Conservation (phyloP, 352 stramenopile genomes). For the Phytophthora lateralis region DNA sequence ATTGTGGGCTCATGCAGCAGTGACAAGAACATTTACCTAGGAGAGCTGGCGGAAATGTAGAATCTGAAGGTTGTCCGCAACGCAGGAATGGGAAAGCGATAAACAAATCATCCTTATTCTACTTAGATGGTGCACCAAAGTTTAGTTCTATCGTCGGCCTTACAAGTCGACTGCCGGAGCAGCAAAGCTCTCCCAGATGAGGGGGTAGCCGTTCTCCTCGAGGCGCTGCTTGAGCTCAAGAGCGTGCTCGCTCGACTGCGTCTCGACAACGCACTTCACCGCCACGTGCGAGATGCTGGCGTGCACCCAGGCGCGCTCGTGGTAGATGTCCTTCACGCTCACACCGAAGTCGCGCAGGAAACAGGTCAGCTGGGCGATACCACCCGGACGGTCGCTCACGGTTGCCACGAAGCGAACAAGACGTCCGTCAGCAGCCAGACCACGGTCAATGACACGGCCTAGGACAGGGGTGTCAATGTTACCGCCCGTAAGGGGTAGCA, state of each 20-base stretch:
- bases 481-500: slow-evolving; percentile 96
- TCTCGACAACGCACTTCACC: slow-evolving; percentile 96
- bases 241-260: slow-evolving; percentile 93
- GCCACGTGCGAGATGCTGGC: slow-evolving; percentile 95
- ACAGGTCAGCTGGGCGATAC: slow-evolving; percentile 92
- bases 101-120: slow-evolving; percentile 39
- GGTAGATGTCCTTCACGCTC: slow-evolving; percentile 98
- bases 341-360: slow-evolving; percentile 90
- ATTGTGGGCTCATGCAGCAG: slow-evolving; percentile 87
- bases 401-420: slow-evolving; percentile 97
- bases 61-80: slow-evolving; percentile 1
- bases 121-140: slow-evolving; percentile 26
- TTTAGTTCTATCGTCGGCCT: slow-evolving; percentile 23
- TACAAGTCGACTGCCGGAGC: slow-evolving; percentile 37
- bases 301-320: slow-evolving; percentile 96
- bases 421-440: slow-evolving; percentile 95
- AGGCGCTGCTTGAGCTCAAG: slow-evolving; percentile 88
- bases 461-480: slow-evolving; percentile 98
- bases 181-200: slow-evolving; percentile 77
- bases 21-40: slow-evolving; percentile 89
- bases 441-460: slow-evolving; percentile 95
- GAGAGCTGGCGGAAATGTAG: slow-evolving; percentile 69
- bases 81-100: slow-evolving; percentile 17
- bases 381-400: slow-evolving; percentile 95
- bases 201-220: slow-evolving; percentile 85